A percentile compares a stretch with the other conserved stretches of the same genome.
Evolutionary conservation across 2,329 filamentous ascomycete genomes (phyloP).

Genomic region (Sphaerostilbella broomeana): DNA sequence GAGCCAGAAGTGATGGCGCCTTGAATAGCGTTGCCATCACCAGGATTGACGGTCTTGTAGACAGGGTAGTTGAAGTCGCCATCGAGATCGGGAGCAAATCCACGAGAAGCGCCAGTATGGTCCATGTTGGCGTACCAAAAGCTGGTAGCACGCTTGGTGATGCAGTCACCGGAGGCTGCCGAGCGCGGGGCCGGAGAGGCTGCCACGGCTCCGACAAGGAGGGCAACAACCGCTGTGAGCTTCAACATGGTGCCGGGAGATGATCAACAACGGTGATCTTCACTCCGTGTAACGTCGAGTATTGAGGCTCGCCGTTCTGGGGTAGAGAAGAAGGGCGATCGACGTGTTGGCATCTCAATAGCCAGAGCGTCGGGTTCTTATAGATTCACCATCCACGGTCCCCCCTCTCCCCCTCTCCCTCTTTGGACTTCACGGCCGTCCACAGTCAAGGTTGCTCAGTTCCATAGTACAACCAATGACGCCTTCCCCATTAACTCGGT

Average conservation of each 20-base stretch:
- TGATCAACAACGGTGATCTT: conserved; percentile 1
- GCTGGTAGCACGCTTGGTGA: conserved; percentile 18
- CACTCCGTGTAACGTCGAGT: background rate
- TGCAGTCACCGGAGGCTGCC: conserved; percentile 9
- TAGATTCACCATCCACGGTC: background rate
- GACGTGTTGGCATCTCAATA: background rate
- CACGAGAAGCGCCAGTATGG: conserved; percentile 29
- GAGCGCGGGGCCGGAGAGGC: conserved; percentile 14
- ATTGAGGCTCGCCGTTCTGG: background rate
- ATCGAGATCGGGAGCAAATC: conserved; percentile 36
- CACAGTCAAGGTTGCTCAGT: no score
- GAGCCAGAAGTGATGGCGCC: conserved; percentile 32
- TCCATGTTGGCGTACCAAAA: conserved; percentile 40
- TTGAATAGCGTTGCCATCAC: conserved; percentile 33
- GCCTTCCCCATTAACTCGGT: no score
- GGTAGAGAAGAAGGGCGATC: conserved; percentile 1
- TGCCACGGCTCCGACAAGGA: conserved; percentile 15
- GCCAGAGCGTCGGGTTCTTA: background rate
- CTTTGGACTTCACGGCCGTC: no score
- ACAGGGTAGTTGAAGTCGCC: conserved; percentile 32
- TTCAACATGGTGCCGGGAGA: conserved; percentile 15
- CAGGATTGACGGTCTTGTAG: conserved; percentile 31
- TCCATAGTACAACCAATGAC: no score
- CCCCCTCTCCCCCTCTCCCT: no score
- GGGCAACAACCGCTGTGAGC: conserved; percentile 12